A percentile compares a stretch with the other conserved stretches of the same genome.
Conservation (phyloP, 2,329 filamentous ascomycete genomes). For the Aspergillus hiratsukae region DNA sequence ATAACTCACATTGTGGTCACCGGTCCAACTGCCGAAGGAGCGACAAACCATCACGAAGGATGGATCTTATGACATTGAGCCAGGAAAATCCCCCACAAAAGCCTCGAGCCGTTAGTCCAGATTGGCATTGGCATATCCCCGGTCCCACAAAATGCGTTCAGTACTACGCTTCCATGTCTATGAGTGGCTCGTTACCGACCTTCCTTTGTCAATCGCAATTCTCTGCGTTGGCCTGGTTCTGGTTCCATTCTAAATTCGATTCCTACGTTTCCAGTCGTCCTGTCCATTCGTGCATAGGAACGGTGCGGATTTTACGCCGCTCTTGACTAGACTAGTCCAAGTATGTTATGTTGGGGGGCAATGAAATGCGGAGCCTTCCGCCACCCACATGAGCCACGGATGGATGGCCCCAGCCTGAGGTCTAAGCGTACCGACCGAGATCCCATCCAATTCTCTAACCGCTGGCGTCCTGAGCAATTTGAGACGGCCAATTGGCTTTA, state of each 20-base stretch:
- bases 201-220: conserved; percentile 1
- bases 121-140: conserved; percentile 7
- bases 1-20: not conserved
- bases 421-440: not conserved
- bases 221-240: not conserved
- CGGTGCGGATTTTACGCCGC: not conserved
- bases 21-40: conserved; percentile 1
- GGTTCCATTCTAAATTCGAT: conserved; percentile 1
- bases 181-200: conserved; percentile 1
- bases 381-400: conserved; percentile 5
- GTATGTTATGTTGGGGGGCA: conserved; percentile 2
- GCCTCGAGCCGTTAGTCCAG: not conserved
- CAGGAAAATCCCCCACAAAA: conserved; percentile 21
- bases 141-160: conserved; percentile 18
- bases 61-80: conserved; percentile 3
- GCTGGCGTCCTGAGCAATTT: conserved; percentile 2
- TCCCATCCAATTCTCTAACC: conserved; percentile 1
- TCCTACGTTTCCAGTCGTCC: conserved; percentile 3
- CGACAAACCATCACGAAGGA: conserved; percentile 4
- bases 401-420: not conserved
- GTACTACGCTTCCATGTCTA: conserved; percentile 3
- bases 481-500: not conserved
- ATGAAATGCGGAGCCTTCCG: conserved; percentile 15
- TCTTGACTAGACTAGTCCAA: conserved; percentile 1
- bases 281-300: not conserved